These are phyloP conservation scores for Jamesozyma gamospora DNA, from an alignment of 805 yeast genomes.

Conservation along the genomic window DNA sequence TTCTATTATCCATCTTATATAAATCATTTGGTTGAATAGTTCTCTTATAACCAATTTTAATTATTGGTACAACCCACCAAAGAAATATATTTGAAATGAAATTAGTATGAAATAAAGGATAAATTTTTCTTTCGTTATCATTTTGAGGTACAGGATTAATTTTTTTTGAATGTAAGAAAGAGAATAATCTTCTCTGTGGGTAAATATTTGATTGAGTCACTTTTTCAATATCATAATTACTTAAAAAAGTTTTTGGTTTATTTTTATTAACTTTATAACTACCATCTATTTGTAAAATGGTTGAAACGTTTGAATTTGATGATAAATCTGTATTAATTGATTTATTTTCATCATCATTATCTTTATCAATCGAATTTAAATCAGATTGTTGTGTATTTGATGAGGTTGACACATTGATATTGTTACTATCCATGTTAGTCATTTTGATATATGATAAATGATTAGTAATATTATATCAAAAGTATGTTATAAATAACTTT, in stretches of 20 bases:
- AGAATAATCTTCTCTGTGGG: constrained; percentile 41
- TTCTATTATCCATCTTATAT: constrained; percentile 35
- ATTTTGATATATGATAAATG: too few relatives aligned
- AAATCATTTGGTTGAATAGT: constrained; percentile 59
- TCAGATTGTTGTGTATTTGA: too few relatives aligned
- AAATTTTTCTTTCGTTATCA: constrained; percentile 41
- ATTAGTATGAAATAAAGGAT: constrained; percentile 39
- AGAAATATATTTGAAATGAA: constrained; percentile 40
- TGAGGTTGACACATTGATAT: too few relatives aligned
- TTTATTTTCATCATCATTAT: too few relatives aligned
- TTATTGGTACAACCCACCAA: constrained; percentile 59
- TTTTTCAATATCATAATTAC: constrained; percentile 27
- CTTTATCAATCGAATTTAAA: too few relatives aligned
- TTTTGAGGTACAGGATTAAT: constrained; percentile 40
- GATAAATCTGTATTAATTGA: not conserved
- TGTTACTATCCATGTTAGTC: too few relatives aligned
- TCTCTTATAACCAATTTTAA: constrained; percentile 61
- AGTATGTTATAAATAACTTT: too few relatives aligned
- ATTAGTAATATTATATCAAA: too few relatives aligned
- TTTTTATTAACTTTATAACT: constrained; percentile 21
- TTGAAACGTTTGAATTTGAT: not conserved
- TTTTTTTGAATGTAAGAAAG: constrained; percentile 39
- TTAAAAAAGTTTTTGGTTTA: constrained; percentile 25
- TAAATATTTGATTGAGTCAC: constrained; percentile 27
- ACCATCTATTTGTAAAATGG: constrained; percentile 13